Evolutionary conservation across 2,329 filamentous ascomycete species (phyloP).

Genomic region (Clarireedia paspali): DNA sequence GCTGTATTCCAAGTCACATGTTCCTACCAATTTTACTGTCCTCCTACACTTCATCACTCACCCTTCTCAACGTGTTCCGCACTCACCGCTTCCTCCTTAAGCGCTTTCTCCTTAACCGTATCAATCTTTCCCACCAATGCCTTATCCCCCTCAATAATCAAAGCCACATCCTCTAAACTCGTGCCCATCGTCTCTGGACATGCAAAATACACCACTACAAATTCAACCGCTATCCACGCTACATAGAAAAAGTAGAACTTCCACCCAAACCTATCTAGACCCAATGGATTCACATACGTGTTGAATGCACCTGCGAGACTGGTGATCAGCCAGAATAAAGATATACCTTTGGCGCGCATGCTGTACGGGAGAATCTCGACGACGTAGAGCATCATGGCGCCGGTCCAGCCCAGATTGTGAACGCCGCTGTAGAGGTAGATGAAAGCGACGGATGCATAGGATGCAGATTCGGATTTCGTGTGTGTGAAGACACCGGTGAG

Average conservation of each 20-base stretch:
- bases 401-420: slow-evolving; percentile 46
- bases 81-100: slow-evolving; percentile 11
- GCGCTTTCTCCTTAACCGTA: slow-evolving; percentile 5
- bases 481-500: slow-evolving; percentile 16
- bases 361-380: slow-evolving; percentile 35
- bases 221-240: slow-evolving; percentile 49
- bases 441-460: slow-evolving; percentile 30
- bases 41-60: not conserved
- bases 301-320: slow-evolving; percentile 29
- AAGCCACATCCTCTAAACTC: slow-evolving; percentile 30
- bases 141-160: slow-evolving; percentile 60
- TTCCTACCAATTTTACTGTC: not conserved
- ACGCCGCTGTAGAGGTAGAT: slow-evolving; percentile 39
- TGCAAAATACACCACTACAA: slow-evolving; percentile 55
- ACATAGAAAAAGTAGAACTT: slow-evolving; percentile 35
- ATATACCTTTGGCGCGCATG: slow-evolving; percentile 32
- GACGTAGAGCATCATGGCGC: slow-evolving; percentile 37
- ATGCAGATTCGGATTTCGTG: slow-evolving; percentile 19
- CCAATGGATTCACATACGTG: slow-evolving; percentile 37
- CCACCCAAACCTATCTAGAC: slow-evolving; percentile 33
- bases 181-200: slow-evolving; percentile 18
- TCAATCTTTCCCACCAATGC: slow-evolving; percentile 28
- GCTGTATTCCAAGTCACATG: not conserved
- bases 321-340: slow-evolving; percentile 36
- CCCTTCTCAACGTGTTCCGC: slow-evolving; percentile 8